phyloP scores from a whole-genome alignment of 768 basidiomycete genomes.

The Mycena galericulata region DNA sequence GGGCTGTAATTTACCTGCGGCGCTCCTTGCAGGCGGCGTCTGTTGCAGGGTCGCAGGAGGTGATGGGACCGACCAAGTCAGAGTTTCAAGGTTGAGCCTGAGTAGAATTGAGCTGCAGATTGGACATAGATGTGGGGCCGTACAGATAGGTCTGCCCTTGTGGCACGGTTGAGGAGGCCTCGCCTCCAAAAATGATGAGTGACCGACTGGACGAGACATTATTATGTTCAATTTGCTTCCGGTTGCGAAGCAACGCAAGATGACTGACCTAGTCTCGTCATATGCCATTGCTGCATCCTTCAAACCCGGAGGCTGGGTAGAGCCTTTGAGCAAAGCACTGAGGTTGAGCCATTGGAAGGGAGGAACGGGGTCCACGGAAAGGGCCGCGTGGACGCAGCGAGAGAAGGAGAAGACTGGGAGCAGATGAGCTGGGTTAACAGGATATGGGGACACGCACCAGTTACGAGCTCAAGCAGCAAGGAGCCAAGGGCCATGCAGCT shows the following conservation, averaged over 20 bases:
- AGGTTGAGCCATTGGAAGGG: slow-evolving; percentile 85
- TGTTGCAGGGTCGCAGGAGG: slow-evolving; percentile 61
- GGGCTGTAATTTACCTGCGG: slow-evolving; percentile 49
- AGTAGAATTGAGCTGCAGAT: slow-evolving; percentile 11
- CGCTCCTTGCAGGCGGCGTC: slow-evolving; percentile 72
- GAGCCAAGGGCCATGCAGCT: not conserved
- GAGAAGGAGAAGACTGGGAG: slow-evolving; percentile 36
- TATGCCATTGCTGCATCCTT: slow-evolving; percentile 81
- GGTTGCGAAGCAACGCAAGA: slow-evolving; percentile 6
- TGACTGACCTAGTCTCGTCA: slow-evolving; percentile 55
- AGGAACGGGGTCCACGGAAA: slow-evolving; percentile 67
- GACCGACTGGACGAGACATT: slow-evolving; percentile 61
- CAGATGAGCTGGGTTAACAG: slow-evolving; percentile 43
- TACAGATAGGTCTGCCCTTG: slow-evolving; percentile 79
- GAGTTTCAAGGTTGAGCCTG: slow-evolving; percentile 72
- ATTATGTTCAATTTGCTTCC: slow-evolving; percentile 45
- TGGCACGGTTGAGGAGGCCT: slow-evolving; percentile 72
- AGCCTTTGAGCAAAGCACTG: slow-evolving; percentile 64
- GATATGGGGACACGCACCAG: slow-evolving; percentile 24
- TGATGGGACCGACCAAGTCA: slow-evolving; percentile 70
- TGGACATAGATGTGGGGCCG: slow-evolving; percentile 38
- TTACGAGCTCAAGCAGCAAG: not conserved
- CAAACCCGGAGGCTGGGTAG: slow-evolving; percentile 68
- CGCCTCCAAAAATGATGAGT: slow-evolving; percentile 81
- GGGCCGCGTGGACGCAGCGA: slow-evolving; percentile 49